Evolutionary conservation across 768 basidiomycete genomes (phyloP).

Genomic region (Aureoboletus auriporus): DNA sequence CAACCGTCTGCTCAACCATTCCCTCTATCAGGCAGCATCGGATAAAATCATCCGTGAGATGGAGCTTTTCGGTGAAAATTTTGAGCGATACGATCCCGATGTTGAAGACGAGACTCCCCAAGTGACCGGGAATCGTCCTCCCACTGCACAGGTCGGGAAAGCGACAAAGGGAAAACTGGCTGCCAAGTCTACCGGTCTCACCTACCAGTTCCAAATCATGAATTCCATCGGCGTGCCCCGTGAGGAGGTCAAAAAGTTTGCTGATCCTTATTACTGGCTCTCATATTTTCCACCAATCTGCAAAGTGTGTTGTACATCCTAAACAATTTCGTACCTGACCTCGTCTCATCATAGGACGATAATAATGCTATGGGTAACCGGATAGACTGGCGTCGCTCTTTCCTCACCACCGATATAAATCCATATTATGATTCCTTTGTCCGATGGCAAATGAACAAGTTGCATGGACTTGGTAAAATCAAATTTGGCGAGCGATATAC

Average conservation of each 20-base stretch:
- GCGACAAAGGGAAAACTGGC: slow-evolving; percentile 94
- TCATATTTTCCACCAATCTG: slow-evolving; percentile 96
- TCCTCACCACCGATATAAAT: slow-evolving; percentile 92
- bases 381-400: slow-evolving; percentile 94
- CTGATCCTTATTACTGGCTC: slow-evolving; percentile 92
- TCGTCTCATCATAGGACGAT: slow-evolving; percentile 44
- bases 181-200: slow-evolving; percentile 89
- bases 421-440: slow-evolving; percentile 98
- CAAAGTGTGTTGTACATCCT: slow-evolving; percentile 44
- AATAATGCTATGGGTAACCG: slow-evolving; percentile 87
- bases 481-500: slow-evolving; percentile 99
- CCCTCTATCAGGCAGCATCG: slow-evolving; percentile 69
- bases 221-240: slow-evolving; percentile 88
- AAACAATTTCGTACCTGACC: not conserved
- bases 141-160: slow-evolving; percentile 59
- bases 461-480: slow-evolving; percentile 83
- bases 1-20: not conserved
- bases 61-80: slow-evolving; percentile 90
- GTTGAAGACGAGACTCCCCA: slow-evolving; percentile 44
- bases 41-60: slow-evolving; percentile 98
- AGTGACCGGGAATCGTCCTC: slow-evolving; percentile 38
- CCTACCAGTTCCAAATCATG: slow-evolving; percentile 99
- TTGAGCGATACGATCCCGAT: slow-evolving; percentile 51
- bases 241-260: slow-evolving; percentile 91
- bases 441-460: slow-evolving; percentile 96